Conservation (phyloP, 768 basidiomycete species). For the Dioszegia aurantiaca region DNA sequence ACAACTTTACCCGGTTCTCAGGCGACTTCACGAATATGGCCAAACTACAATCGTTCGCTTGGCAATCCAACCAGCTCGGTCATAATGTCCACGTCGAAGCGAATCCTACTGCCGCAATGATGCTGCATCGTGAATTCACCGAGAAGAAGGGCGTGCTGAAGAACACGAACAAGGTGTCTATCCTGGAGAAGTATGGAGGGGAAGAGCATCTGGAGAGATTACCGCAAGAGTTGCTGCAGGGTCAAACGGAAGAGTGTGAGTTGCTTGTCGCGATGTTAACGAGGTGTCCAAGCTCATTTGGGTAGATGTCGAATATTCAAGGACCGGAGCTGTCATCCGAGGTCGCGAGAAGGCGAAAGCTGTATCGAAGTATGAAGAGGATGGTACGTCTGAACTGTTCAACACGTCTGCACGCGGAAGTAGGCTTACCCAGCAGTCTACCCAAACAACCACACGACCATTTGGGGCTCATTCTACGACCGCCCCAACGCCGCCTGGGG, state of each 20-base stretch:
- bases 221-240: constrained; percentile 88
- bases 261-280: neutral
- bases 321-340: constrained; percentile 84
- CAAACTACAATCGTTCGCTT: constrained; percentile 89
- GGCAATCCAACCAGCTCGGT: constrained; percentile 88
- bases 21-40: constrained; percentile 93
- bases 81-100: constrained; percentile 91
- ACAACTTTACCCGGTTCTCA: constrained; percentile 87
- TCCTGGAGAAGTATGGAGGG: constrained; percentile 89
- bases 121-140: constrained; percentile 83
- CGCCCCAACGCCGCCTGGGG: constrained; percentile 73
- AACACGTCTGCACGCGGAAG: neutral
- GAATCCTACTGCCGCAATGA: constrained; percentile 91
- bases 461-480: constrained; percentile 99
- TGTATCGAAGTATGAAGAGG: constrained; percentile 91
- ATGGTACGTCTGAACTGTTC: constrained; percentile 62
- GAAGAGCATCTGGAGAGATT: constrained; percentile 79
- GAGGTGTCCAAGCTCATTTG: constrained; percentile 1
- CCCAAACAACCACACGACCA: constrained; percentile 85
- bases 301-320: constrained; percentile 83
- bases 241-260: constrained; percentile 84
- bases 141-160: constrained; percentile 89
- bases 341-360: constrained; percentile 84
- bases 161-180: constrained; percentile 81
- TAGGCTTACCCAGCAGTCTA: constrained; percentile 59